phyloP scores from a whole-genome alignment of 495 filamentous ascomycete species.

The Annulohypoxylon nitens region DNA sequence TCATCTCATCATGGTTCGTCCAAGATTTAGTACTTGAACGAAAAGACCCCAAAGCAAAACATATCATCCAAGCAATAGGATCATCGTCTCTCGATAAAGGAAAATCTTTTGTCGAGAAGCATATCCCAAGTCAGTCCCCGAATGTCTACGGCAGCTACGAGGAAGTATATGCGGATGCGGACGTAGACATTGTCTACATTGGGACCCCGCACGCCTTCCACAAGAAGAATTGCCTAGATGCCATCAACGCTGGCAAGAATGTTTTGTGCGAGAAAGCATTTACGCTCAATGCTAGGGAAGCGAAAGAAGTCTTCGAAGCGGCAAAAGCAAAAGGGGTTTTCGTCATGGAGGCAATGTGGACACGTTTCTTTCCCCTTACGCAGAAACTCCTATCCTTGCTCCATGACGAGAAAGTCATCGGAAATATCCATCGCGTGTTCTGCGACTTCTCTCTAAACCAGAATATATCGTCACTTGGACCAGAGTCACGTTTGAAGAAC shows the following conservation, averaged over 20 bases:
- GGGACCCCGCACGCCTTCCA: slow-evolving; percentile 62
- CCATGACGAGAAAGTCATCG: slow-evolving; percentile 67
- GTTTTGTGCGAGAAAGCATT: slow-evolving; percentile 63
- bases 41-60: slow-evolving; percentile 68
- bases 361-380: slow-evolving; percentile 77
- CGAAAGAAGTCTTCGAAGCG: slow-evolving; percentile 55
- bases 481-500: slow-evolving; percentile 57
- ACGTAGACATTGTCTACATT: slow-evolving; percentile 62
- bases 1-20: slow-evolving; percentile 63
- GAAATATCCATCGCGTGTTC: slow-evolving; percentile 71
- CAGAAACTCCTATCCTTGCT: slow-evolving; percentile 70
- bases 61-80: slow-evolving; percentile 75
- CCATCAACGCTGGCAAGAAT: slow-evolving; percentile 63
- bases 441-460: slow-evolving; percentile 64
- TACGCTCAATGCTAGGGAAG: slow-evolving; percentile 54
- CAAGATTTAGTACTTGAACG: slow-evolving; percentile 75
- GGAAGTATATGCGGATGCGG: slow-evolving; percentile 63
- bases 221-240: slow-evolving; percentile 56
- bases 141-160: slow-evolving; percentile 74
- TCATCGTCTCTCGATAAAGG: slow-evolving; percentile 73
- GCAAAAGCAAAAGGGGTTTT: slow-evolving; percentile 59
- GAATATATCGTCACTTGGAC: slow-evolving; percentile 23
- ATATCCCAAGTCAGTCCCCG: slow-evolving; percentile 58
- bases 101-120: slow-evolving; percentile 66
- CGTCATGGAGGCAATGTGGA: slow-evolving; percentile 74